phyloP scores from a whole-genome alignment of 2,329 filamentous ascomycete species.

The Penicillium palitans region DNA sequence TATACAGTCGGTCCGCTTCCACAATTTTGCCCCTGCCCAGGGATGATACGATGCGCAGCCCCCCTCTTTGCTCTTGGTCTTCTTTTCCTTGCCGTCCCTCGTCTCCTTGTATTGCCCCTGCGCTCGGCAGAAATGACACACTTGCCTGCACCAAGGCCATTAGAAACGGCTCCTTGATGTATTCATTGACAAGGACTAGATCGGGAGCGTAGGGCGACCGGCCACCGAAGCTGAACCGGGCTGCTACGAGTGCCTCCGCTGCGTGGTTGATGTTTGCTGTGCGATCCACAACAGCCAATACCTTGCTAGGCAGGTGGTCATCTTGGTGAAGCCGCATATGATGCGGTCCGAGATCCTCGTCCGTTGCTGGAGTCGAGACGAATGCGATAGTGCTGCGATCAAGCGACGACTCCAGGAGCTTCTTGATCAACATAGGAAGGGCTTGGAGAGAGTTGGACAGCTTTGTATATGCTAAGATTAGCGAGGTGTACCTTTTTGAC shows the following conservation, averaged over 20 bases:
- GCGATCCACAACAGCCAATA: constrained; percentile 61
- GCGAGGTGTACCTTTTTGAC: not conserved
- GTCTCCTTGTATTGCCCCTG: not conserved
- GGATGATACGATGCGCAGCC: not conserved
- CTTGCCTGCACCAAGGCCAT: constrained; percentile 46
- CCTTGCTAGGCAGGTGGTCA: constrained; percentile 6
- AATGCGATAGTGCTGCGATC: not conserved
- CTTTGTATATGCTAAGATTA: not conserved
- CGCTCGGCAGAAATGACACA: not conserved
- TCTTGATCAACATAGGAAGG: not conserved
- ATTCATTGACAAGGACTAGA: constrained; percentile 65
- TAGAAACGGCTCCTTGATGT: constrained; percentile 56
- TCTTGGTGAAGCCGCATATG: not conserved
- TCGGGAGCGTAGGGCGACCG: constrained; percentile 63
- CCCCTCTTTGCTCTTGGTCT: not conserved
- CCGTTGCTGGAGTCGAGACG: not conserved
- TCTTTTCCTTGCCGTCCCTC: not conserved
- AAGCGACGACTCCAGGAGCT: not conserved
- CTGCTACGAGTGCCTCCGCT: constrained; percentile 54
- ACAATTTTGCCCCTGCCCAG: not conserved
- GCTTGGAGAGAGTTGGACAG: not conserved
- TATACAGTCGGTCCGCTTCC: too few species aligned
- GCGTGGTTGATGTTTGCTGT: constrained; percentile 57
- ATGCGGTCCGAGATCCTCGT: not conserved
- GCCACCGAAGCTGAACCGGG: constrained; percentile 58